A percentile compares a stretch with the other conserved stretches of the same genome.
phyloP scores from a whole-genome alignment of 1,284 basidiomycete genomes.

The Kwoniella shivajii region DNA sequence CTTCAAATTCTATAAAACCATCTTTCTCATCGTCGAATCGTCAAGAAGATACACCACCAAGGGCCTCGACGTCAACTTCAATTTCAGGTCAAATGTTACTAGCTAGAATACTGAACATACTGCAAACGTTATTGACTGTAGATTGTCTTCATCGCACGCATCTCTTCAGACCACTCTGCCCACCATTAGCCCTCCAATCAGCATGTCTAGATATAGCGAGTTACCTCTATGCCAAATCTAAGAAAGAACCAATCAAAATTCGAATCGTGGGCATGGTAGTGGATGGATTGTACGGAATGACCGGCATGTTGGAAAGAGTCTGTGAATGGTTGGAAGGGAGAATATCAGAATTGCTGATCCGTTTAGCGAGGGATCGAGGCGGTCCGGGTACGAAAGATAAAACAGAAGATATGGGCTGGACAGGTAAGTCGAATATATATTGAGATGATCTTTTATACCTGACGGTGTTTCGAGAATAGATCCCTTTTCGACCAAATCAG shows the following conservation, averaged over 20 bases:
- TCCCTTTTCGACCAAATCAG: slow-evolving; percentile 16
- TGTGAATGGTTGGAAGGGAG: slow-evolving; percentile 55
- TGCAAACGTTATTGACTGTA: slow-evolving; percentile 27
- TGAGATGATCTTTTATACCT: not conserved
- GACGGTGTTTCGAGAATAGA: slow-evolving; percentile 7
- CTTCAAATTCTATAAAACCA: slow-evolving; percentile 17
- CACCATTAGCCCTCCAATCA: slow-evolving; percentile 45
- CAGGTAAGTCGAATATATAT: slow-evolving; percentile 9
- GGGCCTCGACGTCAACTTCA: not conserved
- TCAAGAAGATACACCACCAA: not conserved
- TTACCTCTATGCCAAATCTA: slow-evolving; percentile 53
- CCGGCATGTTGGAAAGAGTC: slow-evolving; percentile 55
- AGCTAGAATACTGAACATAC: slow-evolving; percentile 20
- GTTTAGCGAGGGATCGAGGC: slow-evolving; percentile 26
- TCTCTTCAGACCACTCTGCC: slow-evolving; percentile 33
- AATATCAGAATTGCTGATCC: slow-evolving; percentile 30
- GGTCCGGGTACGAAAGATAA: slow-evolving; percentile 7
- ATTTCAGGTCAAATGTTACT: slow-evolving; percentile 25
- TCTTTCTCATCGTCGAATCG: slow-evolving; percentile 1
- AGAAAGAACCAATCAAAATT: slow-evolving; percentile 50
- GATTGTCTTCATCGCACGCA: slow-evolving; percentile 39
- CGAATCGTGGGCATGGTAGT: slow-evolving; percentile 42
- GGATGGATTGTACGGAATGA: slow-evolving; percentile 36
- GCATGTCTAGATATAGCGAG: slow-evolving; percentile 51
- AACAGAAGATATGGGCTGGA: slow-evolving; percentile 8